Percentiles rank a stretch among this genome's conserved stretches.
Evolutionary conservation across 2,329 filamentous ascomycete genomes (phyloP).

Genomic region (Corniculantispora saksenae): DNA sequence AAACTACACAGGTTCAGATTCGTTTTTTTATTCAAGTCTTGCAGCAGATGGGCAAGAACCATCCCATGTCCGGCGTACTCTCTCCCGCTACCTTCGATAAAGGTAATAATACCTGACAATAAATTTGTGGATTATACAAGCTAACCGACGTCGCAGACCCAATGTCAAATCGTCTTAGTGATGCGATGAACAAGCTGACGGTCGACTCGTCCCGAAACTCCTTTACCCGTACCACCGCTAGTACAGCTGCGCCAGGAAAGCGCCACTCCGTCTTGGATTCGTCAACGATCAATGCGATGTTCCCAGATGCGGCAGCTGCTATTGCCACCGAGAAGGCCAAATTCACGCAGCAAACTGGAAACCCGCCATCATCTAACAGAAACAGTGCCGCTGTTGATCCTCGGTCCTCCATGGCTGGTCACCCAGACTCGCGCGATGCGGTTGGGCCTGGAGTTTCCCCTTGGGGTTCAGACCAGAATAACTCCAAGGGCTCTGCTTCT

Average conservation of each 20-base stretch:
- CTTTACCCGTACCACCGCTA: slow-evolving; percentile 75
- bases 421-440: slow-evolving; percentile 35
- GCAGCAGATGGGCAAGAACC: slow-evolving; percentile 98
- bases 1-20: slow-evolving; percentile 98
- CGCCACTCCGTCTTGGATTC: slow-evolving; percentile 93
- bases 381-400: slow-evolving; percentile 83
- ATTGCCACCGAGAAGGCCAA: slow-evolving; percentile 98
- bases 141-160: slow-evolving; percentile 64
- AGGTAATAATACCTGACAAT: slow-evolving; percentile 54
- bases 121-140: background rate
- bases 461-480: slow-evolving; percentile 63
- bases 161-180: slow-evolving; percentile 93
- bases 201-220: slow-evolving; percentile 87
- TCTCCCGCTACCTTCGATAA: slow-evolving; percentile 97
- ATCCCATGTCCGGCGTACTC: slow-evolving; percentile 93
- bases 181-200: slow-evolving; percentile 94
- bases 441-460: slow-evolving; percentile 58
- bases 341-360: slow-evolving; percentile 92
- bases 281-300: slow-evolving; percentile 97
- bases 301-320: slow-evolving; percentile 95
- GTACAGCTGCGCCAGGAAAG: slow-evolving; percentile 73
- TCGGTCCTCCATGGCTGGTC: slow-evolving; percentile 71
- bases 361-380: slow-evolving; percentile 84
- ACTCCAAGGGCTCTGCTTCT: slow-evolving; percentile 75
- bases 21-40: slow-evolving; percentile 98